These are phyloP conservation scores for Skeletonema tropicum DNA, from an alignment of 108 stramenopile species.

Conservation along the genomic window DNA sequence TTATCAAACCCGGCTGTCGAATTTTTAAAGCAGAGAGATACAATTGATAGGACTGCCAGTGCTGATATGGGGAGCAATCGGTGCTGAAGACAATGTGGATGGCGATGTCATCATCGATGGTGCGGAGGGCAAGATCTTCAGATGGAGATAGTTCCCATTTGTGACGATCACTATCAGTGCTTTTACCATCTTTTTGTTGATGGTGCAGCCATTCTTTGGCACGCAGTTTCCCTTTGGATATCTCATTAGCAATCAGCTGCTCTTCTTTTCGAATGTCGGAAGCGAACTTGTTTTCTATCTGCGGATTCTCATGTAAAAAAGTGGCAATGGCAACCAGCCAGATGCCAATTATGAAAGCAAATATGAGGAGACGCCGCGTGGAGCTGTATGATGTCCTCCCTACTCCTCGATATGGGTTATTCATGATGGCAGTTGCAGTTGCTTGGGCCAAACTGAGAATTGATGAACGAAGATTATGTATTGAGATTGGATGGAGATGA, in stretches of 20 bases:
- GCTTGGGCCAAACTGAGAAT: too few relatives aligned
- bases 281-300: neutral
- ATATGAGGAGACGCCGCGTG: neutral
- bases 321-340: slow-evolving; percentile 3
- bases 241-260: neutral
- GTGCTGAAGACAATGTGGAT: slow-evolving; percentile 59
- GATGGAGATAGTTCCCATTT: slow-evolving; percentile 4
- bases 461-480: too few relatives aligned
- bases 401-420: neutral
- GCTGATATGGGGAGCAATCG: slow-evolving; percentile 81
- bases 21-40: slow-evolving; percentile 66
- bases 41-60: slow-evolving; percentile 87
- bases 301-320: neutral
- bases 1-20: slow-evolving; percentile 76
- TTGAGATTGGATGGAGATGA: too few relatives aligned
- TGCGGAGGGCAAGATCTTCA: neutral
- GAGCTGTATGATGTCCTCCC: neutral
- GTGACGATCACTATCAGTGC: neutral
- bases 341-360: neutral
- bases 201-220: slow-evolving; percentile 7
- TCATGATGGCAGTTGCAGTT: neutral
- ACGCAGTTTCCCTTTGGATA: neutral
- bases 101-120: neutral
- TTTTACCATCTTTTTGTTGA: neutral
- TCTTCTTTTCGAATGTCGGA: slow-evolving; percentile 5